Percentiles rank a stretch among this genome's conserved stretches.
Evolutionary conservation across 208 protist species (phyloP).

Genomic region (Polymyxa betae): DNA sequence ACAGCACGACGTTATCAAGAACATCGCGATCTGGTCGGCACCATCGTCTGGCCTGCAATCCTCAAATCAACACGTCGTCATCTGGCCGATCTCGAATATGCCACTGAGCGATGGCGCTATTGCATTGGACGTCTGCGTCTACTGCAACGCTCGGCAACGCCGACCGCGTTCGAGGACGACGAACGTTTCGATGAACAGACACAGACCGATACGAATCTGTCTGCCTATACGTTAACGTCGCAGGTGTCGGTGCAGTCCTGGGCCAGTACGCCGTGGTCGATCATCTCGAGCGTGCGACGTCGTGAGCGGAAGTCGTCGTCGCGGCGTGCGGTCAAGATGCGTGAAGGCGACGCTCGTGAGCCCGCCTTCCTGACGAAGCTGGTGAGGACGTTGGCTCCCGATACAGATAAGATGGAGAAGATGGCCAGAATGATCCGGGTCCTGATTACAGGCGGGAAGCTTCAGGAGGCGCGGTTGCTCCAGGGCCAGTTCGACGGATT

Average conservation of each 20-base stretch:
- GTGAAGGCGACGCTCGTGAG: not conserved
- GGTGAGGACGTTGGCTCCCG: not conserved
- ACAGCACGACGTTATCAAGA: not conserved
- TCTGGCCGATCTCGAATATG: not conserved
- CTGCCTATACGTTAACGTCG: not conserved
- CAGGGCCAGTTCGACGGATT: not conserved
- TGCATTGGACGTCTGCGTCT: not conserved
- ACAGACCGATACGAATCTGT: not conserved
- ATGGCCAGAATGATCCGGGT: not conserved
- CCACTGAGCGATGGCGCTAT: not conserved
- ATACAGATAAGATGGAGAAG: not conserved
- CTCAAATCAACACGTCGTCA: not conserved
- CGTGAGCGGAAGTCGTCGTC: not conserved
- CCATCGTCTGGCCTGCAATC: not conserved
- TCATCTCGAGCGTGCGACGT: not conserved
- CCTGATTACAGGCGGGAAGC: not conserved
- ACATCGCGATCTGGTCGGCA: not conserved
- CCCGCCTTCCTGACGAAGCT: not conserved
- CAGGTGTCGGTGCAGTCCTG: not conserved
- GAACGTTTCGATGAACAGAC: not conserved
- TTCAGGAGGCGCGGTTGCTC: not conserved
- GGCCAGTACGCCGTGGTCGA: not conserved
- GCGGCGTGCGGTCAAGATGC: not conserved
- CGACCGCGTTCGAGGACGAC: not conserved
- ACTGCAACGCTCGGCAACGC: not conserved